These are phyloP conservation scores for Yamagishiella unicocca DNA, from an alignment of 139 green algal species.

Conservation along the genomic window DNA sequence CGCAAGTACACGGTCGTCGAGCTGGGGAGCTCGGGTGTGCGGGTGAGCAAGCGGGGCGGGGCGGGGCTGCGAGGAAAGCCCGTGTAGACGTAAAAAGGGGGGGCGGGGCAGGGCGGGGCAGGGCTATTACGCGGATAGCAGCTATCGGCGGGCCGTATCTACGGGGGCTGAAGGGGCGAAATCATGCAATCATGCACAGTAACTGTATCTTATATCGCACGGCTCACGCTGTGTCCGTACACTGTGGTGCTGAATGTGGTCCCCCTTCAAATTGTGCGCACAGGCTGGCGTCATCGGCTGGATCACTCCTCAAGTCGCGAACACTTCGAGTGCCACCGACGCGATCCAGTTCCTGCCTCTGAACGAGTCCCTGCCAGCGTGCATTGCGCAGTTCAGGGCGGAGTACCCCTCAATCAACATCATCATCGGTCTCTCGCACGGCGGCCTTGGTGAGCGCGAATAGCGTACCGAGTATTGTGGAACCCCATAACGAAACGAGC, in stretches of 20 bases:
- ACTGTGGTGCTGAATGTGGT: background rate
- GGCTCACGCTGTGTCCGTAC: background rate
- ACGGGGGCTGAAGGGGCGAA: background rate
- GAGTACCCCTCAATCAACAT: slow-evolving; percentile 35
- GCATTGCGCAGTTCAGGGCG: slow-evolving; percentile 12
- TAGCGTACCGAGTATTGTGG: no score
- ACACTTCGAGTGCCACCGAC: background rate
- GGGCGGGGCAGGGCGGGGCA: no score
- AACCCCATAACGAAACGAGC: no score
- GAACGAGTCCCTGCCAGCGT: background rate
- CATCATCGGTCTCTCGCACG: slow-evolving; percentile 55
- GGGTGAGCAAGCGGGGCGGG: background rate
- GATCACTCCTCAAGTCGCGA: background rate
- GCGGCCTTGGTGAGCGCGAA: slow-evolving; percentile 28
- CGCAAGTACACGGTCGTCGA: slow-evolving; percentile 46
- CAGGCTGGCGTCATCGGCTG: slow-evolving; percentile 19
- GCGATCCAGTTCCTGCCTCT: background rate
- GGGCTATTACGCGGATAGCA: background rate
- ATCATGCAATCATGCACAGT: background rate
- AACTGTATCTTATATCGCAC: background rate
- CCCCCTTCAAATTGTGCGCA: background rate
- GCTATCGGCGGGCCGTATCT: background rate
- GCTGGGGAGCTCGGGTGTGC: background rate
- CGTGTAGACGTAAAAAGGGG: background rate
- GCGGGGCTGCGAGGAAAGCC: background rate